Evolutionary conservation across 1,284 basidiomycete species (phyloP).

Genomic region (Ceratobasidium sp.): DNA sequence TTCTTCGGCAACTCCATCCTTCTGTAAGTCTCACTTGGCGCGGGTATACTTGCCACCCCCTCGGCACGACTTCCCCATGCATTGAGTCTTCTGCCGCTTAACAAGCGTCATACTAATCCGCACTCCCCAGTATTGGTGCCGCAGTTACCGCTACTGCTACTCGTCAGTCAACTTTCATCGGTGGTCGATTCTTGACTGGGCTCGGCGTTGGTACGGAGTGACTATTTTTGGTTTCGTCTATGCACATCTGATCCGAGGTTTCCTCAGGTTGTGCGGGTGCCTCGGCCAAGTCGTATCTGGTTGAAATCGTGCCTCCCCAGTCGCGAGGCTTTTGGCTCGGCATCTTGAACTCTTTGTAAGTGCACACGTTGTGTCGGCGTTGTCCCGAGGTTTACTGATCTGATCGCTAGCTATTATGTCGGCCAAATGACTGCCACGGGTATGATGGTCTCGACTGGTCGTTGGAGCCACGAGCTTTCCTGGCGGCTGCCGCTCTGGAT

Average conservation of each 20-base stretch:
- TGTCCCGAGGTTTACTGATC: not conserved
- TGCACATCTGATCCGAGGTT: constrained; percentile 45
- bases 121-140: constrained; percentile 55
- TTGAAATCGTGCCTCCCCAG: constrained; percentile 61
- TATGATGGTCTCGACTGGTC: constrained; percentile 62
- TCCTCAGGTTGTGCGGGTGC: constrained; percentile 56
- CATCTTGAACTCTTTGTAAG: constrained; percentile 59
- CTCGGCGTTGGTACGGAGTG: constrained; percentile 37
- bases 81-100: constrained; percentile 12
- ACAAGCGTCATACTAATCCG: not conserved
- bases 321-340: constrained; percentile 62
- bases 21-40: constrained; percentile 52
- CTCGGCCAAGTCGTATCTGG: constrained; percentile 61
- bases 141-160: constrained; percentile 59
- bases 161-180: constrained; percentile 57
- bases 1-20: constrained; percentile 59
- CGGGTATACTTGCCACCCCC: constrained; percentile 16
- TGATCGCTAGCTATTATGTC: constrained; percentile 58
- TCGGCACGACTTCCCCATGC: constrained; percentile 11
- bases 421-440: constrained; percentile 61
- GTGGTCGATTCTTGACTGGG: constrained; percentile 62
- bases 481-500: constrained; percentile 62
- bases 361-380: constrained; percentile 1
- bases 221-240: constrained; percentile 35
- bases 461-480: constrained; percentile 55